These are phyloP conservation scores for Cynara cardunculus DNA, from an alignment of 129 eudicot genomes.

Conservation along the genomic window DNA sequence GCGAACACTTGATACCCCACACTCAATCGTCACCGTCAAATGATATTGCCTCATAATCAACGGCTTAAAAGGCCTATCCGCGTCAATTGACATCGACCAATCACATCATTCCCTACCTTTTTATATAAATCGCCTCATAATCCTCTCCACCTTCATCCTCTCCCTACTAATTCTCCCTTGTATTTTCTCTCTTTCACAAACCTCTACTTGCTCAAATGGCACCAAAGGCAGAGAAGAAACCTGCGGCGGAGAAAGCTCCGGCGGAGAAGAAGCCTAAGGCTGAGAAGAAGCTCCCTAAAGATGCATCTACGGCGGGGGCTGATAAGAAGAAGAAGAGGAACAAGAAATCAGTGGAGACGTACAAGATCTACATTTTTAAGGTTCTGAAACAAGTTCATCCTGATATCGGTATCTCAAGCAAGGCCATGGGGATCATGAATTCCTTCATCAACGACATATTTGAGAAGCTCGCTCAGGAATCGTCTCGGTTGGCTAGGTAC, in stretches of 20 bases:
- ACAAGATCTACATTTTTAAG: background rate
- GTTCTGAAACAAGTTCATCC: background rate
- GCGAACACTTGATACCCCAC: background rate
- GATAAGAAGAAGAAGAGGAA: constrained; percentile 38
- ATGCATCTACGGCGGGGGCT: constrained; percentile 7
- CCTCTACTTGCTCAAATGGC: background rate
- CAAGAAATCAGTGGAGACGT: constrained; percentile 16
- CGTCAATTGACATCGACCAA: background rate
- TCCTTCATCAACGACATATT: background rate
- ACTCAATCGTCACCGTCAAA: background rate
- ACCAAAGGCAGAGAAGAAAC: constrained; percentile 18
- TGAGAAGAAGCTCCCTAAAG: constrained; percentile 8
- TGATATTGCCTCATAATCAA: background rate
- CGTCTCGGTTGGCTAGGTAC: constrained; percentile 23
- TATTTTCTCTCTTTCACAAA: background rate
- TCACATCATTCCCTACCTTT: background rate
- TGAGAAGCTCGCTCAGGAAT: constrained; percentile 25
- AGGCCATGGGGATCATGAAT: background rate
- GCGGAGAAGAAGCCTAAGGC: background rate
- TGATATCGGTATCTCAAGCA: background rate
- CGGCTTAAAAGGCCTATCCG: background rate
- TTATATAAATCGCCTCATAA: background rate
- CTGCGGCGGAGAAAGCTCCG: constrained; percentile 16
- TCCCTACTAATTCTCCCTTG: background rate
- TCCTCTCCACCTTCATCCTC: background rate